phyloP scores from a whole-genome alignment of 2,329 filamentous ascomycete species.

The Aspergillus sp. region DNA sequence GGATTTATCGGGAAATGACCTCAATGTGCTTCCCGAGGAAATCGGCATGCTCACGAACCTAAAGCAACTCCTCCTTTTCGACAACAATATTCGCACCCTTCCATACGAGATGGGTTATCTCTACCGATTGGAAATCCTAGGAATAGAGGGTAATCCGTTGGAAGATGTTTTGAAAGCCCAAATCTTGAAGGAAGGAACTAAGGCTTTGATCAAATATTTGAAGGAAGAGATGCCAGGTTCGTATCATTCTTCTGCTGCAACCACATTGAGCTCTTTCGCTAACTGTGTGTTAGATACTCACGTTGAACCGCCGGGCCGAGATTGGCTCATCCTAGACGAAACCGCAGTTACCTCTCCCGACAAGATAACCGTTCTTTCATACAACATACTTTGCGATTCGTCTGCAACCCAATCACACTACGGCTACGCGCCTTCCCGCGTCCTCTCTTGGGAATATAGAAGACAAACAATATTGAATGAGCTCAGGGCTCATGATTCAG shows the following conservation, averaged over 20 bases:
- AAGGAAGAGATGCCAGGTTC: conserved; percentile 82
- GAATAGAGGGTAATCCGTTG: conserved; percentile 88
- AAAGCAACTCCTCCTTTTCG: conserved; percentile 80
- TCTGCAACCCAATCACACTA: conserved; percentile 84
- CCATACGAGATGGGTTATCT: conserved; percentile 87
- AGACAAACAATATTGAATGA: conserved; percentile 81
- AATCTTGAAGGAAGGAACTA: conserved; percentile 84
- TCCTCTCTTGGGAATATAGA: conserved; percentile 83
- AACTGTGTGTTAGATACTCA: conserved; percentile 58
- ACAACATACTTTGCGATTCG: conserved; percentile 94
- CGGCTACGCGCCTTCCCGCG: conserved; percentile 82
- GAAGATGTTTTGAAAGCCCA: conserved; percentile 74
- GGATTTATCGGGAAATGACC: conserved; percentile 84
- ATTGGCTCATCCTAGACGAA: conserved; percentile 72
- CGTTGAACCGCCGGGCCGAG: conserved; percentile 71
- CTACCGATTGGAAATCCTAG: conserved; percentile 83
- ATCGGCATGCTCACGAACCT: conserved; percentile 96
- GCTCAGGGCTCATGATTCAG: conserved; percentile 73
- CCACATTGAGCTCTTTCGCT: background rate
- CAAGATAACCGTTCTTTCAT: conserved; percentile 81
- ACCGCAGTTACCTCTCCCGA: conserved; percentile 52
- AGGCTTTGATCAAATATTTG: conserved; percentile 76
- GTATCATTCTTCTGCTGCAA: conserved; percentile 32
- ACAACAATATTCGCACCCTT: conserved; percentile 80
- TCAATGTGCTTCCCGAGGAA: conserved; percentile 79